Percentiles rank a stretch among this genome's conserved stretches.
phyloP scores from a whole-genome alignment of 2,329 filamentous ascomycete species.

The Exserohilum turcica region DNA sequence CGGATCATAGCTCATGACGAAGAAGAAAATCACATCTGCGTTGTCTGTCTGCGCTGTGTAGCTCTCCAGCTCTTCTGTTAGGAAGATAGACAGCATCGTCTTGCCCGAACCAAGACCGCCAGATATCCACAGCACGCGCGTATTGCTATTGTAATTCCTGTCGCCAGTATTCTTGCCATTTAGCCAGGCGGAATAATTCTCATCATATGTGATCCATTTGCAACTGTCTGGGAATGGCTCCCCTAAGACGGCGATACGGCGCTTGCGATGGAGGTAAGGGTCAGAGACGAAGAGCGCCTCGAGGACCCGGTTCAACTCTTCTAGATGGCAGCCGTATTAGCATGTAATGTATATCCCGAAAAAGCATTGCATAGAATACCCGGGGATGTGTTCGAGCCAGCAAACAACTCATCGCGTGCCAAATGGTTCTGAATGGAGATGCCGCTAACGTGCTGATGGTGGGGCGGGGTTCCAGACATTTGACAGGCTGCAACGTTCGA shows the following conservation, averaged over 20 bases:
- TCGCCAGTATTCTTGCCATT: not conserved
- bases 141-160: not conserved
- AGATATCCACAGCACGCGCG: constrained; percentile 30
- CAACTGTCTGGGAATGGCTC: constrained; percentile 29
- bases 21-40: constrained; percentile 30
- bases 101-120: constrained; percentile 41
- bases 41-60: not conserved
- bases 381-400: too few species aligned
- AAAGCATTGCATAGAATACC: too few species aligned
- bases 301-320: too few species aligned
- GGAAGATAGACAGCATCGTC: constrained; percentile 39
- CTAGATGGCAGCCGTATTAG: too few species aligned
- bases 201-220: constrained; percentile 33
- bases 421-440: too few species aligned
- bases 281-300: constrained; percentile 17
- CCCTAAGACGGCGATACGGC: constrained; percentile 11
- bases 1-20: constrained; percentile 26
- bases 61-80: constrained; percentile 30
- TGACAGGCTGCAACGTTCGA: too few species aligned
- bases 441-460: too few species aligned
- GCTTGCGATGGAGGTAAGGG: constrained; percentile 14
- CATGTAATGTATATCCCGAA: too few species aligned
- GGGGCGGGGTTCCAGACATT: too few species aligned
- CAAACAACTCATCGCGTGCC: too few species aligned
- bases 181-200: constrained; percentile 19